Conservation (phyloP, 306 rosid species). For the Ormosia semicastrata region DNA sequence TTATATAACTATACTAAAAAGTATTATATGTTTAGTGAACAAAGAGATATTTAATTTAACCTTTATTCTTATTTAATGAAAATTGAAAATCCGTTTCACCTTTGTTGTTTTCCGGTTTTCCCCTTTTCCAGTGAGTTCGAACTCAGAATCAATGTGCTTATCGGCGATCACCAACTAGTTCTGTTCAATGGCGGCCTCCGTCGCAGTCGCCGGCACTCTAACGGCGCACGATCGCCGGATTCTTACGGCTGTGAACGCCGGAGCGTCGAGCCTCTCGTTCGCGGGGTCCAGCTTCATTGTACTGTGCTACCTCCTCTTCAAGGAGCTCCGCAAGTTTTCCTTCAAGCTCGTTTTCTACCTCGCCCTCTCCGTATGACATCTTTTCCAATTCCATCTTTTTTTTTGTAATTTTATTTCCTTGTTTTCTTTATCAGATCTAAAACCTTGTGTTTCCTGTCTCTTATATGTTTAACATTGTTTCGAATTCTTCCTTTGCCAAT, state of each 20-base stretch:
- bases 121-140: not conserved
- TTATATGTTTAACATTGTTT: not conserved
- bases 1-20: too few species aligned
- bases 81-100: not conserved
- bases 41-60: too few species aligned
- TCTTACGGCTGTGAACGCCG: slow-evolving; percentile 60
- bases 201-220: slow-evolving; percentile 44
- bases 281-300: slow-evolving; percentile 89
- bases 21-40: too few species aligned
- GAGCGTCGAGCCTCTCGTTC: slow-evolving; percentile 85
- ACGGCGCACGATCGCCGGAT: slow-evolving; percentile 63
- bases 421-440: not conserved
- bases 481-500: not conserved
- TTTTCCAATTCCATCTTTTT: too few species aligned
- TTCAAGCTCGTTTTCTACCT: slow-evolving; percentile 99
- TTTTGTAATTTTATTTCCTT: not conserved
- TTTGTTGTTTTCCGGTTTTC: too few species aligned
- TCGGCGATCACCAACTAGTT: not conserved
- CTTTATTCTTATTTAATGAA: not conserved
- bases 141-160: slow-evolving; percentile 7
- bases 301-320: slow-evolving; percentile 94
- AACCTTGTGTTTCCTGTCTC: not conserved
- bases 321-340: slow-evolving; percentile 98
- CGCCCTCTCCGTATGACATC: slow-evolving; percentile 69
- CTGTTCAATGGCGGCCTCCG: slow-evolving; percentile 48